Conservation (phyloP, 345 rosid species). For the Linum tenue region DNA sequence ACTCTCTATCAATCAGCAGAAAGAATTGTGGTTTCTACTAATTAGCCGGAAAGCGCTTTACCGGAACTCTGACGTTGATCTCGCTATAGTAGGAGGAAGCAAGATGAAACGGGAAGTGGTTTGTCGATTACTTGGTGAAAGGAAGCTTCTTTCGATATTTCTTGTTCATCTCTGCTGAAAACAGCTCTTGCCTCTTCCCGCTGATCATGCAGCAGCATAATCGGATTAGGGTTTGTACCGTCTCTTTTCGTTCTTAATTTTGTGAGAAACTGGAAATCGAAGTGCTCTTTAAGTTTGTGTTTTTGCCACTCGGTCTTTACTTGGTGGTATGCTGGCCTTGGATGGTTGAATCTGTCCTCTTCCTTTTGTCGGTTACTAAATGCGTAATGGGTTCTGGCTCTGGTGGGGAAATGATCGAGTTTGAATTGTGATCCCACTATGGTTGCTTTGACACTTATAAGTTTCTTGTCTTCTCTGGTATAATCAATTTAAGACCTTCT, state of each 20-base stretch:
- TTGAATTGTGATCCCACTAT: background rate
- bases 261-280: background rate
- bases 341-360: background rate
- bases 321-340: background rate
- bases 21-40: background rate
- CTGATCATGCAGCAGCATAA: too few relatives aligned
- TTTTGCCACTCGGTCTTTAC: background rate
- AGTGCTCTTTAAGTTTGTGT: background rate
- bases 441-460: background rate
- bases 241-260: background rate
- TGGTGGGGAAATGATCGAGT: background rate
- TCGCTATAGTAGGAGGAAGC: background rate
- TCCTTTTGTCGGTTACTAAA: background rate
- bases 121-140: too few relatives aligned
- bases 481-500: background rate
- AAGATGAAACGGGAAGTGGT: background rate
- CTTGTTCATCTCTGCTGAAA: too few relatives aligned
- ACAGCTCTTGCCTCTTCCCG: too few relatives aligned
- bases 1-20: background rate
- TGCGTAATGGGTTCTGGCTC: background rate
- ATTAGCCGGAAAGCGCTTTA: background rate
- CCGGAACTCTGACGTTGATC: background rate
- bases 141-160: too few relatives aligned
- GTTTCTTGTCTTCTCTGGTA: background rate
- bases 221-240: background rate